Percentiles rank a stretch among this genome's conserved stretches.
Conservation (phyloP, 2,329 filamentous ascomycete species). For the Exophiala bonariae region DNA sequence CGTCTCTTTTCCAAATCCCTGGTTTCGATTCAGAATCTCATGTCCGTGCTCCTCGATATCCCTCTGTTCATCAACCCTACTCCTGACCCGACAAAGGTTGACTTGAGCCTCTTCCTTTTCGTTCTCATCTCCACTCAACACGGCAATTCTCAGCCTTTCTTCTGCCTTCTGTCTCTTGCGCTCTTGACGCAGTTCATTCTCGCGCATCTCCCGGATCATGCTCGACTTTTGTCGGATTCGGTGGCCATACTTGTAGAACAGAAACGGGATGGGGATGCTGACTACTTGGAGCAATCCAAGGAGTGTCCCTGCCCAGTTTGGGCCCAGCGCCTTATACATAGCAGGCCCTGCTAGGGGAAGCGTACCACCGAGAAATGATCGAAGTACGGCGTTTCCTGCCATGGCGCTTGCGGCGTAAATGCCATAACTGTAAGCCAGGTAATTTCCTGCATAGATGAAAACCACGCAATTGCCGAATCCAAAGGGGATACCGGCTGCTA, state of each 20-base stretch:
- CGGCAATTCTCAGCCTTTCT: conserved; percentile 28
- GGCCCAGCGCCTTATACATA: conserved; percentile 69
- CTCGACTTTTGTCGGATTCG: conserved; percentile 57
- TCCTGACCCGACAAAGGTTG: conserved; percentile 13
- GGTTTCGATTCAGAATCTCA: conserved; percentile 17
- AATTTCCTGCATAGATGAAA: conserved; percentile 82
- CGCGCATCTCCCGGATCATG: conserved; percentile 59
- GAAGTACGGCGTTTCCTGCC: conserved; percentile 74
- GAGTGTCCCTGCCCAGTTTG: conserved; percentile 77
- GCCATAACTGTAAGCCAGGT: conserved; percentile 74
- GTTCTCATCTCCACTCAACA: conserved; percentile 23
- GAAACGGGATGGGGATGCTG: conserved; percentile 75
- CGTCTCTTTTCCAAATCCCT: conserved; percentile 13
- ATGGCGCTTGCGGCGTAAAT: conserved; percentile 81
- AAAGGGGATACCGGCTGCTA: conserved; percentile 77
- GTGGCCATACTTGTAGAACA: conserved; percentile 67
- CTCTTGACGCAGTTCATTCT: conserved; percentile 50
- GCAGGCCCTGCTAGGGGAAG: conserved; percentile 72
- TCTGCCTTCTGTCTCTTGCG: conserved; percentile 37
- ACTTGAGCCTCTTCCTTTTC: conserved; percentile 28
- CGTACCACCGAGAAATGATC: conserved; percentile 73
- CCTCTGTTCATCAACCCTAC: conserved; percentile 16
- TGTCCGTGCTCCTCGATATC: conserved; percentile 13
- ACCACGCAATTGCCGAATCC: conserved; percentile 73
- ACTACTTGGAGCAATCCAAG: conserved; percentile 71